These are phyloP conservation scores for Fusarium protoensiforme DNA, from an alignment of 2,329 filamentous ascomycete genomes.

Conservation along the genomic window DNA sequence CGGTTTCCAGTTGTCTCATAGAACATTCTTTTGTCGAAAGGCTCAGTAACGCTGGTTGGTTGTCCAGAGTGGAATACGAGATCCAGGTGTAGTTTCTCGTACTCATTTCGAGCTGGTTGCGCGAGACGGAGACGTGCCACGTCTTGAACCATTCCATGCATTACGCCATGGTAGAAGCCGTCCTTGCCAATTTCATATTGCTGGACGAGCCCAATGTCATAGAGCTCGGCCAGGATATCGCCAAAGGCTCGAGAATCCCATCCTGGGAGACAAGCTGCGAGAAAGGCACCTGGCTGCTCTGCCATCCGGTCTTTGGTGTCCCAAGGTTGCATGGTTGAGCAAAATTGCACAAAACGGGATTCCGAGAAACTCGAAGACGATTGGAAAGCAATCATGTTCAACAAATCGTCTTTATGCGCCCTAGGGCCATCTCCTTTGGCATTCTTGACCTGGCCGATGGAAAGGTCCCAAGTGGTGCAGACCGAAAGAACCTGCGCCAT, in stretches of 20 bases:
- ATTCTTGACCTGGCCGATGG: background rate
- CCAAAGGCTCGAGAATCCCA: background rate
- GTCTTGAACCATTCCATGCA: background rate
- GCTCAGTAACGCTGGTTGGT: background rate
- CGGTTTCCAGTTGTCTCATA: background rate
- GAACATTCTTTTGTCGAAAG: background rate
- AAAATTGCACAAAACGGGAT: background rate
- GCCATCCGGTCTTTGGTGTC: background rate
- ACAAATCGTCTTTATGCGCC: background rate
- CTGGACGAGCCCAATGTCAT: background rate
- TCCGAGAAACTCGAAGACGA: background rate
- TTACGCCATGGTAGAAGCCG: background rate
- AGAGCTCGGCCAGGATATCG: background rate
- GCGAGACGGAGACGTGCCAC: background rate
- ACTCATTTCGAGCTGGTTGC: background rate
- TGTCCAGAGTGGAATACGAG: background rate
- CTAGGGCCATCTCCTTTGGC: background rate
- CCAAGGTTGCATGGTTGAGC: background rate
- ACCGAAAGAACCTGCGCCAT: background rate
- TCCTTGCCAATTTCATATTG: background rate
- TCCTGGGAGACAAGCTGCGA: background rate
- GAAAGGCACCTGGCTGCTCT: background rate
- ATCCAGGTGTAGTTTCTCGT: background rate
- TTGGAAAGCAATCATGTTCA: background rate
- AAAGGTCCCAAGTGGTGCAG: background rate